phyloP scores from a whole-genome alignment of 345 rosid genomes.

The Hevea brasiliensis region DNA sequence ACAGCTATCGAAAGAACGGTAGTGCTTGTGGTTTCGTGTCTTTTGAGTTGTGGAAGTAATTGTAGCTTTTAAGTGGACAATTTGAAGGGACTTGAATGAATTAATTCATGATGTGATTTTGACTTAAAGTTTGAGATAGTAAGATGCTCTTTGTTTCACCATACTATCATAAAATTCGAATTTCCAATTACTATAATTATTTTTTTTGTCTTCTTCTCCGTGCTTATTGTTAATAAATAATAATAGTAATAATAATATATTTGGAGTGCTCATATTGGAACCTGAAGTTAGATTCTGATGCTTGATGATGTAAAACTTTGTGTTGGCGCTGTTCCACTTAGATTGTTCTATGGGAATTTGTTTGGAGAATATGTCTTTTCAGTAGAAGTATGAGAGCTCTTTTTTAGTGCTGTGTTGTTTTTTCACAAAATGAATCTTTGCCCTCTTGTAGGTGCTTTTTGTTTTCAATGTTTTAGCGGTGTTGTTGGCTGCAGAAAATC shows the following conservation, averaged over 20 bases:
- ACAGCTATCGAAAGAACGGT: conserved; percentile 22
- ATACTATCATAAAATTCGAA: conserved; percentile 5
- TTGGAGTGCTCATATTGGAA: conserved; percentile 29
- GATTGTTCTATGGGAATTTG: conserved; percentile 43
- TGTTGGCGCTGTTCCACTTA: conserved; percentile 41
- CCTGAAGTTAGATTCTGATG: conserved; percentile 54
- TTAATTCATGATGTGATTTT: conserved; percentile 29
- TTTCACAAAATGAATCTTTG: conserved; percentile 50
- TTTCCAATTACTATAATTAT: conserved; percentile 21
- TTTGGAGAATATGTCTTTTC: conserved; percentile 46
- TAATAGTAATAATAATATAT: conserved; percentile 23
- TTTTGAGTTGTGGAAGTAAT: conserved; percentile 7
- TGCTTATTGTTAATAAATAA: background rate
- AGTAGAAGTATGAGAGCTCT: conserved; percentile 10
- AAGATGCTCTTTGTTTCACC: conserved; percentile 42
- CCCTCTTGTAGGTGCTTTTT: conserved; percentile 38
- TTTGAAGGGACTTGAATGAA: conserved; percentile 14
- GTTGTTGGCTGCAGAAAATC: conserved; percentile 7
- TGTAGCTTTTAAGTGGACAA: conserved; percentile 31
- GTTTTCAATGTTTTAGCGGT: conserved; percentile 20
- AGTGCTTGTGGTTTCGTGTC: conserved; percentile 10
- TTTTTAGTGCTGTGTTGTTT: conserved; percentile 47
- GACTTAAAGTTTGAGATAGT: conserved; percentile 29
- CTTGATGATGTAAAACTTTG: conserved; percentile 41
- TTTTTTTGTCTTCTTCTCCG: conserved; percentile 14